phyloP scores from a whole-genome alignment of 495 filamentous ascomycete genomes.

The Cudoniella acicularis region DNA sequence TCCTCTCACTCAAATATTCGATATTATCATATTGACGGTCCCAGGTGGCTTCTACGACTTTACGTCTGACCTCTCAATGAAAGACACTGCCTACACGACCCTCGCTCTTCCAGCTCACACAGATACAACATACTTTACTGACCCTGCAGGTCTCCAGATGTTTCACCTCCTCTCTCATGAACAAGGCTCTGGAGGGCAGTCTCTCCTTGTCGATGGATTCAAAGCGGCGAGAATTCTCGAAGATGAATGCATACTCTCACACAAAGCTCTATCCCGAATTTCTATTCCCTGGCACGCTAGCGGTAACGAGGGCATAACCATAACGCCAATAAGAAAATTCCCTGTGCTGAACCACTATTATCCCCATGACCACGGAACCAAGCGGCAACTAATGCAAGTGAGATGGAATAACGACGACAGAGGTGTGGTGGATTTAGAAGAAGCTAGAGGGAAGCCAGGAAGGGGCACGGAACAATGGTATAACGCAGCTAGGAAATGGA shows the following conservation, averaged over 20 bases:
- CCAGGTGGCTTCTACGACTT: constrained; percentile 93
- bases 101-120: constrained; percentile 76
- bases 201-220: constrained; percentile 81
- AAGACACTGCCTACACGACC: constrained; percentile 91
- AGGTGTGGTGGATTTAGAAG: constrained; percentile 46
- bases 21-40: neutral
- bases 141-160: constrained; percentile 82
- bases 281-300: constrained; percentile 72
- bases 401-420: constrained; percentile 93
- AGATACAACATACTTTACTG: constrained; percentile 90
- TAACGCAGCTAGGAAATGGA: constrained; percentile 63
- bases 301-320: constrained; percentile 77
- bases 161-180: constrained; percentile 86
- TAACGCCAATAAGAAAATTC: constrained; percentile 60
- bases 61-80: constrained; percentile 77
- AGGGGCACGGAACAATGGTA: constrained; percentile 68
- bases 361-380: constrained; percentile 15
- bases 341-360: constrained; percentile 60
- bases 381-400: constrained; percentile 52
- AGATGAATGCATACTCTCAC: constrained; percentile 44
- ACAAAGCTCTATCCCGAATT: constrained; percentile 44
- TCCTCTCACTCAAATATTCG: neutral
- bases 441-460: constrained; percentile 35
- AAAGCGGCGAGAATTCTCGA: constrained; percentile 56
- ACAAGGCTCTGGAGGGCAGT: constrained; percentile 61